Base-by-base conservation (phyloP, 2,329 filamentous ascomycete species). In the Cercospora nicotianae region DNA sequence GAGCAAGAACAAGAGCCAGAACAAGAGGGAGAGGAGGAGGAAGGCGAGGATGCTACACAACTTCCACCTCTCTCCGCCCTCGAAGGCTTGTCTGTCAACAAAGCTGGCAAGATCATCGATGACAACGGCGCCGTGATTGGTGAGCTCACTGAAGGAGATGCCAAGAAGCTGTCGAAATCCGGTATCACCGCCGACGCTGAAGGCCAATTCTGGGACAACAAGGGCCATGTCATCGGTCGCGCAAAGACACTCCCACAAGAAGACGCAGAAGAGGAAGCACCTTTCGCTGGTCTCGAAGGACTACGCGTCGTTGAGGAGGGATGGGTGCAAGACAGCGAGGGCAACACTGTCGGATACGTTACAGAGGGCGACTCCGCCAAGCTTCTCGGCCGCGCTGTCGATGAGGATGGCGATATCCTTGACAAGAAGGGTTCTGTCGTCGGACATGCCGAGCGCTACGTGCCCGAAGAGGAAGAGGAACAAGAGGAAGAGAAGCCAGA, bases 391-490 rank as follows among this genome's bases (percentile, higher is more conserved):
- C 82, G 83, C 68, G 73, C 79, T 39, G 83, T 85, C 18, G 83
- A 85, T 60, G 83, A 85, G 69, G 83, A 85, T 66, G 83, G 83
- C 65, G 83, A 85, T 65, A 84, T 85, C 70, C 77, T 85, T 58
- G 83, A 85, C 75, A 85, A 85, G 80, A 83, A 84, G 76, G 83
- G 83, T 69, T 82, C 81, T 62, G 82, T 84, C 48, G 81, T 85
- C 45, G 83, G 83, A 45, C 83, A 84, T 67, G 83, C 83, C 53
- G 83, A 85, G 72, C 83, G 83, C 72, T 83, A 79, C 64, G 89
- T 92, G 76, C 70, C 87, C 89, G 65, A 91, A 83, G 88, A 92
- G 70, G 84, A 85, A 42, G 85, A 86, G 69, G 80, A 85, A 72
- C 84, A 85, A 73, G 80, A 83, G 69, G 78, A 80, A 63, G 78